Percentiles rank a stretch among this genome's conserved stretches.
Evolutionary conservation across 1,284 basidiomycete species (phyloP).

Genomic region (Microbotryum silenes-acaulis): DNA sequence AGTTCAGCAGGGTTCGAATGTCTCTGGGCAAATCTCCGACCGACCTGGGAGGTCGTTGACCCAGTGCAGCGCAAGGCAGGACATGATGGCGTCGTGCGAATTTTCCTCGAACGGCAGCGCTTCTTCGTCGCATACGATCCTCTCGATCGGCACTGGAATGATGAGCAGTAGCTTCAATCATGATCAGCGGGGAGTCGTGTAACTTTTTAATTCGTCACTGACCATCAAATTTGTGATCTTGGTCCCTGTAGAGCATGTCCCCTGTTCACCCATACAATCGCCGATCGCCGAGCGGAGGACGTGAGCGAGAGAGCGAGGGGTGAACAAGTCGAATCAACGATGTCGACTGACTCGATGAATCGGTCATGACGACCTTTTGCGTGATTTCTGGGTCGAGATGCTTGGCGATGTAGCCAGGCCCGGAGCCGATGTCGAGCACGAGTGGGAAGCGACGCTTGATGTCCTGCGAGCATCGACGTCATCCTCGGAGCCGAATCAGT

Average conservation of each 20-base stretch:
- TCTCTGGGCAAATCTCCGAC: slow-evolving; percentile 17
- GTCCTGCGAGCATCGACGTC: slow-evolving; percentile 52
- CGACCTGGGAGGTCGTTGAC: slow-evolving; percentile 91
- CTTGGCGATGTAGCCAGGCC: slow-evolving; percentile 86
- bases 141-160: slow-evolving; percentile 58
- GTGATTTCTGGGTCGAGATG: slow-evolving; percentile 66
- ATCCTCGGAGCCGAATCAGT: background rate
- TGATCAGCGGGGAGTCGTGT: too few species aligned
- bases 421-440: slow-evolving; percentile 84
- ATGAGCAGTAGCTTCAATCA: background rate
- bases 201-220: slow-evolving; percentile 13
- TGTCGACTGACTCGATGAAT: slow-evolving; percentile 62
- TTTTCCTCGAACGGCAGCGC: slow-evolving; percentile 56
- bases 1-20: background rate
- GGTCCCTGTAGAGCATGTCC: slow-evolving; percentile 61
- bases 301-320: background rate
- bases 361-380: slow-evolving; percentile 74
- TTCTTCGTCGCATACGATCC: slow-evolving; percentile 72
- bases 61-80: slow-evolving; percentile 90
- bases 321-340: background rate
- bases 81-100: slow-evolving; percentile 85
- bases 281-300: slow-evolving; percentile 3
- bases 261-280: slow-evolving; percentile 43
- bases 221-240: slow-evolving; percentile 69
- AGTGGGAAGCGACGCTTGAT: slow-evolving; percentile 75